These are phyloP conservation scores for Amylostereum chailletii DNA, from an alignment of 1,284 basidiomycete species.

Conservation along the genomic window DNA sequence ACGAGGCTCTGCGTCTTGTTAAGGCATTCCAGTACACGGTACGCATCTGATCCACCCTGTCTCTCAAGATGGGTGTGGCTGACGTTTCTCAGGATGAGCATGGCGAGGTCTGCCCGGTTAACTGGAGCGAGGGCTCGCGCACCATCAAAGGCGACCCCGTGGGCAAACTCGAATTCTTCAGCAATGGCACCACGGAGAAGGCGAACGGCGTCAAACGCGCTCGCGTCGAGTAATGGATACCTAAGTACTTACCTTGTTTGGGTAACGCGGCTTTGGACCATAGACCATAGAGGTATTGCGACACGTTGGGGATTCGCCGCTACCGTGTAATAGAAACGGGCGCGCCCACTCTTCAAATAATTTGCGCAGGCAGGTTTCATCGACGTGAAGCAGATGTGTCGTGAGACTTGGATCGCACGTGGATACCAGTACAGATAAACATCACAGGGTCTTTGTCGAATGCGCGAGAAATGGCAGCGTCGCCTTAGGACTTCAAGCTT, in stretches of 20 bases:
- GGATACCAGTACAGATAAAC: too few relatives aligned
- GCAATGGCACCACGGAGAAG: constrained; percentile 19
- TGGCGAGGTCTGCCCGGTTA: constrained; percentile 86
- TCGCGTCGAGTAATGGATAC: constrained; percentile 19
- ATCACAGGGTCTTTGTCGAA: too few relatives aligned
- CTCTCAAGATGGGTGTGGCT: not conserved
- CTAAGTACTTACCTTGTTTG: not conserved
- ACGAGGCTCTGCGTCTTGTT: constrained; percentile 82
- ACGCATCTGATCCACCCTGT: constrained; percentile 16
- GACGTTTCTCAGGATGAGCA: constrained; percentile 54
- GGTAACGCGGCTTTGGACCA: too few relatives aligned
- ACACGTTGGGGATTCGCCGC: too few relatives aligned
- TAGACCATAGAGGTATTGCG: too few relatives aligned
- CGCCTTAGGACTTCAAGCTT: too few relatives aligned
- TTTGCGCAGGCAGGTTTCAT: too few relatives aligned
- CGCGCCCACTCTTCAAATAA: too few relatives aligned
- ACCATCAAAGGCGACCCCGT: constrained; percentile 75
- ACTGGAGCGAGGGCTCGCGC: constrained; percentile 71
- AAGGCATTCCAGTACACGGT: constrained; percentile 89
- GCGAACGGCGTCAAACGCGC: constrained; percentile 25
- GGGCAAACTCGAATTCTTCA: constrained; percentile 72
- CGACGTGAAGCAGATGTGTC: too few relatives aligned
- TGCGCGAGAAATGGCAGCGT: too few relatives aligned
- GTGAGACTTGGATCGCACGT: too few relatives aligned
- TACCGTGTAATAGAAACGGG: too few relatives aligned